Evolutionary conservation across 345 rosid species (phyloP).

Genomic region (Eucalyptus pauciflora): DNA sequence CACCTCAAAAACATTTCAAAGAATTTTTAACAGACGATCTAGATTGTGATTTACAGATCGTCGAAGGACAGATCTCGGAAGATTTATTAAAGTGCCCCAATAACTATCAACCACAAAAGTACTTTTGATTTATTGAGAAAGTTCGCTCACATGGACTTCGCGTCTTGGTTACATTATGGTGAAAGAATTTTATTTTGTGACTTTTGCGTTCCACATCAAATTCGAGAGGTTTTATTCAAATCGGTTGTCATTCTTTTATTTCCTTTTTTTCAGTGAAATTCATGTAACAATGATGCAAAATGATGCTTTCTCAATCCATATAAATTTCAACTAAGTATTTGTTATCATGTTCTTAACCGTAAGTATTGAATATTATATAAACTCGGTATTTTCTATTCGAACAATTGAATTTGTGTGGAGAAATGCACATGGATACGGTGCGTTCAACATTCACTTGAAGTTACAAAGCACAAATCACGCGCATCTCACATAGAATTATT

Average conservation of each 20-base stretch:
- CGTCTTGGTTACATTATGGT: neutral
- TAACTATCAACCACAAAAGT: neutral
- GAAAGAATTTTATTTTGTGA: neutral
- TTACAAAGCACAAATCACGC: neutral
- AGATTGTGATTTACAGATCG: neutral
- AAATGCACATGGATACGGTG: neutral
- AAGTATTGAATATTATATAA: neutral
- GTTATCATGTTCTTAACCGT: neutral
- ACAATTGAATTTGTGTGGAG: neutral
- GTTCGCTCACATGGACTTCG: neutral
- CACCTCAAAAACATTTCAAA: neutral
- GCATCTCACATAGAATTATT: neutral
- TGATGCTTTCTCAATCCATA: neutral
- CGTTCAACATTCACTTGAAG: neutral
- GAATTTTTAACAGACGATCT: neutral
- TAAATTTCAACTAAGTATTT: neutral
- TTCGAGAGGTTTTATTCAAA: neutral
- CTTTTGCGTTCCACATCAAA: neutral
- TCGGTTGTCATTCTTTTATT: neutral
- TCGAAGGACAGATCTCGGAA: neutral
- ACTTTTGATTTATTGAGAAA: neutral
- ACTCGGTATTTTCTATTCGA: neutral
- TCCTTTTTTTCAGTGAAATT: neutral
- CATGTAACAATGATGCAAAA: neutral
- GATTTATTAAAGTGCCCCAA: neutral